A percentile compares a stretch with the other conserved stretches of the same genome.
phyloP scores from a whole-genome alignment of 768 basidiomycete species.

The Boletus fagicola region DNA sequence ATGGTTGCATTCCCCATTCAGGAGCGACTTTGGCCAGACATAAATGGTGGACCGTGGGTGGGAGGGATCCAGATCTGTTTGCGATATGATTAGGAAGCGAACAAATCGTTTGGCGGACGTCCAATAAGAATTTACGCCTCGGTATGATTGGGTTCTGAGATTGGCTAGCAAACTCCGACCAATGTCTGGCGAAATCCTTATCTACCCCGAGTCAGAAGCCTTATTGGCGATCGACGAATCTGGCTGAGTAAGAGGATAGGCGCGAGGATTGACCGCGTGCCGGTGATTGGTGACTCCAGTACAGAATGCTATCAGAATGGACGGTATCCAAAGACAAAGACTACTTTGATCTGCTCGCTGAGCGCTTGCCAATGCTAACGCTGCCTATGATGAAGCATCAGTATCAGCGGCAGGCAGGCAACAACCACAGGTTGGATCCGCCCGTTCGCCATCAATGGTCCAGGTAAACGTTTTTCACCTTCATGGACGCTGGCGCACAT shows the following conservation, averaged over 20 bases:
- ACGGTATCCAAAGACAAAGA: background rate
- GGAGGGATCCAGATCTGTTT: constrained; percentile 5
- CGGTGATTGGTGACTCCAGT: background rate
- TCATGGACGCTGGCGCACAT: background rate
- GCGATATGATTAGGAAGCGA: background rate
- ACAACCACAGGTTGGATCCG: background rate
- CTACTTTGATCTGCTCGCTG: background rate
- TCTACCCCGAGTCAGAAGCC: constrained; percentile 7
- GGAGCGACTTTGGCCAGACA: background rate
- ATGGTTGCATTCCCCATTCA: background rate
- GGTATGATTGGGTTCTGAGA: constrained; percentile 2
- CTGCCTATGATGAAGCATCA: background rate
- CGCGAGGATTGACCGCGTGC: background rate
- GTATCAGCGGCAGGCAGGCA: background rate
- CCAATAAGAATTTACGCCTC: constrained; percentile 17
- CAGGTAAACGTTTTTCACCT: background rate
- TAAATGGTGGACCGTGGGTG: constrained; percentile 17
- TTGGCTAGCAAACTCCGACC: background rate
- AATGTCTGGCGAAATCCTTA: constrained; percentile 17
- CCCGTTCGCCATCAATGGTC: background rate
- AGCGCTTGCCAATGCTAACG: background rate
- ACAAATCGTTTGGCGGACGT: background rate
- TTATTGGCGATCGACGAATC: constrained; percentile 1
- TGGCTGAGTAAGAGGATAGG: too few species aligned
- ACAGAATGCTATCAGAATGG: background rate